A percentile compares a stretch with the other conserved stretches of the same genome.
phyloP scores from a whole-genome alignment of 2,329 filamentous ascomycete genomes.

The Colletotrichum sp. region DNA sequence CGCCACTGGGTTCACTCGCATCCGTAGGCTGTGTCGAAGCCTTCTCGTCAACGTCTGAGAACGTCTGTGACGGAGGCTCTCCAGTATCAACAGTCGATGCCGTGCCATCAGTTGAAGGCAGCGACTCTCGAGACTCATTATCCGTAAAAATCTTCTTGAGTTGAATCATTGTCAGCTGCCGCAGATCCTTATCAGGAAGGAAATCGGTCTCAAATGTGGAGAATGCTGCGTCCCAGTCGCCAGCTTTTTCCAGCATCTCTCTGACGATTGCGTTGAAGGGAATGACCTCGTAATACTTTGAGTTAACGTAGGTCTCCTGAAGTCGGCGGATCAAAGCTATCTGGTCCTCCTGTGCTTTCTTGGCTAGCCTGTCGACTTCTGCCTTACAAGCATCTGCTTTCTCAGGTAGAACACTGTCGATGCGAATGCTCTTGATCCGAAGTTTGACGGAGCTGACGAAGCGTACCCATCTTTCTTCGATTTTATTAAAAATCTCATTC shows the following conservation, averaged over 20 bases:
- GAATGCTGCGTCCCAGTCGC: slow-evolving; percentile 92
- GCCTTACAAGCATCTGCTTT: slow-evolving; percentile 81
- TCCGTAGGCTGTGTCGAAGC: slow-evolving; percentile 45
- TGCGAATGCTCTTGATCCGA: slow-evolving; percentile 85
- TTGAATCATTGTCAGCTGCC: slow-evolving; percentile 88
- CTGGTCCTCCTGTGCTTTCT: slow-evolving; percentile 85
- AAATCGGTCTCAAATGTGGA: slow-evolving; percentile 91
- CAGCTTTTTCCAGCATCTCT: slow-evolving; percentile 89
- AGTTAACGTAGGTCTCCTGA: slow-evolving; percentile 89
- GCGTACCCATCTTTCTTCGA: slow-evolving; percentile 79
- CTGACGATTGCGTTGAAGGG: slow-evolving; percentile 89
- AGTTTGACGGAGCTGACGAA: slow-evolving; percentile 89
- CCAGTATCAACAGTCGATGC: slow-evolving; percentile 57
- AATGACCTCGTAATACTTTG: slow-evolving; percentile 95
- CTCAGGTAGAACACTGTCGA: slow-evolving; percentile 88
- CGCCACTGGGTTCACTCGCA: slow-evolving; percentile 35
- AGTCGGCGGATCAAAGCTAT: slow-evolving; percentile 74
- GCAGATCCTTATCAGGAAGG: slow-evolving; percentile 95
- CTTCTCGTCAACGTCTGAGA: slow-evolving; percentile 52
- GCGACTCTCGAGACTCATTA: slow-evolving; percentile 79
- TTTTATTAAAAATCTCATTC: slow-evolving; percentile 85
- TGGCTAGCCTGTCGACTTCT: slow-evolving; percentile 79
- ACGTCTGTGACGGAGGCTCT: slow-evolving; percentile 50
- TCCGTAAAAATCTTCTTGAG: slow-evolving; percentile 95
- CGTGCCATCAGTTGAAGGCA: slow-evolving; percentile 71